Evolutionary conservation across 257 asterid genomes (phyloP).

Genomic region (Scutellaria baicalensis): DNA sequence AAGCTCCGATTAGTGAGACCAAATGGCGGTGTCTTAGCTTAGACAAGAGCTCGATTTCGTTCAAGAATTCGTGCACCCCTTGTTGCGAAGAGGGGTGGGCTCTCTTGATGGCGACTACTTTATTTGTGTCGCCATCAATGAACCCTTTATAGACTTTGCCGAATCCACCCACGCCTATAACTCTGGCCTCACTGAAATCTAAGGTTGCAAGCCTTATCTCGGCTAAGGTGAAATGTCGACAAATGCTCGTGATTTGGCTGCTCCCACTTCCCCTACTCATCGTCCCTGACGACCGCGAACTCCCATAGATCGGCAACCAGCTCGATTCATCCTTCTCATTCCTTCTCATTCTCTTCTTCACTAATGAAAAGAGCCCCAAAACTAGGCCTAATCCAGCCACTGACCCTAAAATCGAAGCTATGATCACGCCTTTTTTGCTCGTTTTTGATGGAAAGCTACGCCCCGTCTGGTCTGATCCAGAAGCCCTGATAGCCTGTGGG

Average conservation of each 20-base stretch:
- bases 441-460: slow-evolving; percentile 8
- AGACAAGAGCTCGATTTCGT: slow-evolving; percentile 69
- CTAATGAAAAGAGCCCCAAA: slow-evolving; percentile 17
- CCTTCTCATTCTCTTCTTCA: background rate
- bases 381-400: slow-evolving; percentile 21
- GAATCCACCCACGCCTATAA: slow-evolving; percentile 81
- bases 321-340: background rate
- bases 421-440: slow-evolving; percentile 16
- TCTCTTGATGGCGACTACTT: slow-evolving; percentile 57
- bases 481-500: background rate
- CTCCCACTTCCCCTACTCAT: slow-evolving; percentile 28
- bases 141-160: slow-evolving; percentile 70
- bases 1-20: slow-evolving; percentile 73
- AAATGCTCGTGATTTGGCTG: slow-evolving; percentile 33
- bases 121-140: slow-evolving; percentile 32
- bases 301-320: slow-evolving; percentile 41
- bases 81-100: slow-evolving; percentile 59
- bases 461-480: background rate
- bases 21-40: slow-evolving; percentile 72
- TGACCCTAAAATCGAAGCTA: slow-evolving; percentile 28
- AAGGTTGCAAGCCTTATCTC: slow-evolving; percentile 53
- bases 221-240: slow-evolving; percentile 51
- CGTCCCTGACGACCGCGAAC: slow-evolving; percentile 28
- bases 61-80: slow-evolving; percentile 63
- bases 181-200: slow-evolving; percentile 46